A percentile compares a stretch with the other conserved stretches of the same genome.
Evolutionary conservation across 2,329 filamentous ascomycete species (phyloP).

Genomic region (Lachnellula subtilissima): DNA sequence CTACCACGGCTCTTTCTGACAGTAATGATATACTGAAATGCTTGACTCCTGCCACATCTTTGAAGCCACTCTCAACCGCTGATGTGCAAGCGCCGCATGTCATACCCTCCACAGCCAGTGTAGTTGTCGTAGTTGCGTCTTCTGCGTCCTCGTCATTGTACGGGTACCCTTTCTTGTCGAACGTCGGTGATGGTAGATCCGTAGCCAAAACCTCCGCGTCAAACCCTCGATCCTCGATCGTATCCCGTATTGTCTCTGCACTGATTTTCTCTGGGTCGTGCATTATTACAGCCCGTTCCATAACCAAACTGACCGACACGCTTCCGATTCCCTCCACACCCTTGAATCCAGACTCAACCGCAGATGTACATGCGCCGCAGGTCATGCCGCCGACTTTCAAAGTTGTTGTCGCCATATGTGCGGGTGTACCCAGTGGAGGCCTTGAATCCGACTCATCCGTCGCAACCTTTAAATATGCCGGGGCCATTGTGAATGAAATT

Average conservation of each 20-base stretch:
- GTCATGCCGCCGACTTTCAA: conserved; percentile 86
- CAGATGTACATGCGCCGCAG: conserved; percentile 90
- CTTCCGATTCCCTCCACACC: conserved; percentile 74
- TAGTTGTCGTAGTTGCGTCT: conserved; percentile 57
- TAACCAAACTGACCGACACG: conserved; percentile 88
- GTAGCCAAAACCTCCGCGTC: conserved; percentile 85
- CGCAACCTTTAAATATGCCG: conserved; percentile 27
- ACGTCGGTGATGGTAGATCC: conserved; percentile 58
- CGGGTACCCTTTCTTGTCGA: conserved; percentile 30
- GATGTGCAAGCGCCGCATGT: conserved; percentile 88
- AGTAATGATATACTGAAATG: conserved; percentile 78
- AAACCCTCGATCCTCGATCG: conserved; percentile 88
- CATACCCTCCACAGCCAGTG: conserved; percentile 78
- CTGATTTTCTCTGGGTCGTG: conserved; percentile 75
- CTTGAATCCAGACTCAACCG: conserved; percentile 90
- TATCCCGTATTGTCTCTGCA: conserved; percentile 72
- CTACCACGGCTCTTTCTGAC: conserved; percentile 78
- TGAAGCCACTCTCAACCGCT: conserved; percentile 76
- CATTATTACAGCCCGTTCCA: conserved; percentile 91
- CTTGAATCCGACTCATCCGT: conserved; percentile 14
- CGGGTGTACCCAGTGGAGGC: conserved; percentile 18
- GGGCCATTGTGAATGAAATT: conserved; percentile 24
- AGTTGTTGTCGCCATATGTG: conserved; percentile 82
- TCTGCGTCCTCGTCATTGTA: conserved; percentile 32
- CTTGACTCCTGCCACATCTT: conserved; percentile 66